Conservation (phyloP, 306 rosid genomes). For the Hippophae tibetana region DNA sequence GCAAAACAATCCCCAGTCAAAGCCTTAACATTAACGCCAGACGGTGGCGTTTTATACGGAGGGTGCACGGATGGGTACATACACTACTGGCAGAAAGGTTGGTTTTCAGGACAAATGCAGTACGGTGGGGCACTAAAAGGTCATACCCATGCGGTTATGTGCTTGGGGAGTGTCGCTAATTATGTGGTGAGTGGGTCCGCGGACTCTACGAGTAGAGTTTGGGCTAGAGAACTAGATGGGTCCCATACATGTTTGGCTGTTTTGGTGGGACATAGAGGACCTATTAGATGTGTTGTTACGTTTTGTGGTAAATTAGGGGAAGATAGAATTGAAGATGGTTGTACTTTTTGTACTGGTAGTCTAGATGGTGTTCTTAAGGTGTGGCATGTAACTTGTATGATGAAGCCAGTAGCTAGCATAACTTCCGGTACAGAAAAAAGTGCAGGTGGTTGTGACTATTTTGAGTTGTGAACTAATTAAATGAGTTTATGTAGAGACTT, state of each 20-base stretch:
- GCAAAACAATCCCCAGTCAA: constrained; percentile 74
- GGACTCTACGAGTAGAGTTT: constrained; percentile 70
- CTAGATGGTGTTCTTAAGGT: constrained; percentile 81
- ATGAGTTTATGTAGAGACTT: background rate
- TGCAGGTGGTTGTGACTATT: constrained; percentile 31
- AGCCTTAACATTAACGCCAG: constrained; percentile 41
- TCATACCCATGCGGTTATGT: constrained; percentile 81
- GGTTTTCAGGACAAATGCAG: constrained; percentile 73
- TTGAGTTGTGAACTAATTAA: constrained; percentile 29
- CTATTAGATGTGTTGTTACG: constrained; percentile 56
- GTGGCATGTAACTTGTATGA: constrained; percentile 52
- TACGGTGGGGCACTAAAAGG: constrained; percentile 91
- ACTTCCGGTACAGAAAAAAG: constrained; percentile 20
- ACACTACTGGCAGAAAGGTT: constrained; percentile 78
- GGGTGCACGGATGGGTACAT: constrained; percentile 90
- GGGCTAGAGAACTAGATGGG: constrained; percentile 54
- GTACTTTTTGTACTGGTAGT: constrained; percentile 69
- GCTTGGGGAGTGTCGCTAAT: constrained; percentile 46
- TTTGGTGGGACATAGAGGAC: constrained; percentile 82
- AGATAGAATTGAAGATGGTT: constrained; percentile 27
- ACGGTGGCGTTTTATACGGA: constrained; percentile 52
- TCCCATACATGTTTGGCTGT: constrained; percentile 68
- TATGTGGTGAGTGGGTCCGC: constrained; percentile 80
- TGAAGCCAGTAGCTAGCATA: constrained; percentile 7
- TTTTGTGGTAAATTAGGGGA: constrained; percentile 31